Percentiles rank a stretch among this genome's conserved stretches.
phyloP scores from a whole-genome alignment of 306 rosid species.

The Fragaria ananassa region DNA sequence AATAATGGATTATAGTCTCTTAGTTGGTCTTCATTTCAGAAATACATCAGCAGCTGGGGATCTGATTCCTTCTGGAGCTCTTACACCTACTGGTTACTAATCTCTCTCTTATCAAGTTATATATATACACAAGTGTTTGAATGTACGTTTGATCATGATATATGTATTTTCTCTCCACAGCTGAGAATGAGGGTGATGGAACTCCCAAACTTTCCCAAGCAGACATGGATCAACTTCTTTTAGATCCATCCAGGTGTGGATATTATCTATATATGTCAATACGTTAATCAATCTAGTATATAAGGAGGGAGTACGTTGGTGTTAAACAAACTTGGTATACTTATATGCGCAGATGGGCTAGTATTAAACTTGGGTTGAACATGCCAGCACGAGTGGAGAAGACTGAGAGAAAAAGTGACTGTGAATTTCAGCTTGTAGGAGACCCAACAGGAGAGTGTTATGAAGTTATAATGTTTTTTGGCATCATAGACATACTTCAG shows the following conservation, averaged over 20 bases:
- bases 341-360: constrained; percentile 51
- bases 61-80: constrained; percentile 49
- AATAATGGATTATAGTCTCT: constrained; percentile 87
- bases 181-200: constrained; percentile 44
- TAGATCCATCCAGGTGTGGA: constrained; percentile 62
- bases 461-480: constrained; percentile 68
- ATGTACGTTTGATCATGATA: too few relatives aligned
- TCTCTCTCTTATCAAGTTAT: background rate
- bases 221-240: constrained; percentile 59
- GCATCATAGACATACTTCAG: constrained; percentile 91
- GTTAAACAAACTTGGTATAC: background rate
- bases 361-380: constrained; percentile 59
- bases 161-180: constrained; percentile 23
- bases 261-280: too few relatives aligned
- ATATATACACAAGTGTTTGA: background rate
- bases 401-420: constrained; percentile 56
- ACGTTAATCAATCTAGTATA: too few relatives aligned
- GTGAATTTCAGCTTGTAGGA: constrained; percentile 62
- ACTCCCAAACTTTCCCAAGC: constrained; percentile 44
- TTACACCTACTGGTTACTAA: constrained; percentile 45
- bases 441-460: constrained; percentile 82
- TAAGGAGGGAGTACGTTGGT: background rate
- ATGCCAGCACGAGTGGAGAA: constrained; percentile 79
- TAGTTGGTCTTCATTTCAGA: constrained; percentile 84
- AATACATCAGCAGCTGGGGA: constrained; percentile 64